Conservation (phyloP, 2,329 filamentous ascomycete genomes). For the Hymenoscyphus infarciens region DNA sequence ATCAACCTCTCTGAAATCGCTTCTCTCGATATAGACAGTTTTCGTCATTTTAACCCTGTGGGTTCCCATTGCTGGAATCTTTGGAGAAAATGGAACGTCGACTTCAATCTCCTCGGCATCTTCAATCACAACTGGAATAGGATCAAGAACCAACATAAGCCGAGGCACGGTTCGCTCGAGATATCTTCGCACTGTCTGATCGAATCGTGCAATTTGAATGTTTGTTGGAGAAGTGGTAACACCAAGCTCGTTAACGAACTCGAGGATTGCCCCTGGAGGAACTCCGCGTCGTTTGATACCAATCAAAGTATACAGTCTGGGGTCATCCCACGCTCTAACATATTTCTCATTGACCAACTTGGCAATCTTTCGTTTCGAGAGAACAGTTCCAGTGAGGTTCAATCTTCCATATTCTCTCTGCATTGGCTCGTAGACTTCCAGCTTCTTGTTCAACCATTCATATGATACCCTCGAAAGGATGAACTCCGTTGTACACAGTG, state of each 20-base stretch:
- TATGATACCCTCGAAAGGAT: constrained; percentile 81
- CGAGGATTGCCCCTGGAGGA: constrained; percentile 81
- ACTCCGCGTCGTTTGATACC: constrained; percentile 80
- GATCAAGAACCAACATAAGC: constrained; percentile 85
- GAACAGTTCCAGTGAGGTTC: constrained; percentile 78
- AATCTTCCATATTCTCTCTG: constrained; percentile 81
- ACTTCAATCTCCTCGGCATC: constrained; percentile 69
- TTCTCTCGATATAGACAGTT: constrained; percentile 79
- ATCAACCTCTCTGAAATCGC: constrained; percentile 72
- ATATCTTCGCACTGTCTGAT: constrained; percentile 79
- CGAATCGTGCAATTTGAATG: constrained; percentile 79
- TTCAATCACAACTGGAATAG: constrained; percentile 77
- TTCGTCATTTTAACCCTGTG: constrained; percentile 64
- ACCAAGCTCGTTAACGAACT: constrained; percentile 87
- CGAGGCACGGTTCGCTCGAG: constrained; percentile 85
- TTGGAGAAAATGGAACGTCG: constrained; percentile 75
- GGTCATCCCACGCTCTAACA: constrained; percentile 88
- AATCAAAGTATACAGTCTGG: constrained; percentile 82
- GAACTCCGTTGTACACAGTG: constrained; percentile 90
- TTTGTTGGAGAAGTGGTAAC: constrained; percentile 79
- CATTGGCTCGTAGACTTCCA: constrained; percentile 87
- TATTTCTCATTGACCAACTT: constrained; percentile 74
- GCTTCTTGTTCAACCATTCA: constrained; percentile 79
- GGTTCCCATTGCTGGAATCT: constrained; percentile 65
- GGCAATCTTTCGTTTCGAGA: constrained; percentile 81